Conservation (phyloP, 768 basidiomycete genomes). For the Mycena pura region DNA sequence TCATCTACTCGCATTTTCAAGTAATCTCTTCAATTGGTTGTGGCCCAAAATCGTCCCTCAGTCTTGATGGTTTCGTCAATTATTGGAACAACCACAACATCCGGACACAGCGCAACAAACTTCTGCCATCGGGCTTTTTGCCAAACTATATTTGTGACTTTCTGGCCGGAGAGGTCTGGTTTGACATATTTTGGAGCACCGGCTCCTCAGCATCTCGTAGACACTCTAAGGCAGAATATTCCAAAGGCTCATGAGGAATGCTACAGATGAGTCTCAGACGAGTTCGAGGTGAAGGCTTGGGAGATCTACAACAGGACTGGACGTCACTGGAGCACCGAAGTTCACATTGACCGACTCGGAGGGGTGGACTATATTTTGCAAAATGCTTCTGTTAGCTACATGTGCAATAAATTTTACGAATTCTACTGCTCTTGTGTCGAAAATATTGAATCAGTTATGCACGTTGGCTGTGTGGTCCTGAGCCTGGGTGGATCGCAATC, state of each 20-base stretch:
- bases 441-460: too few species aligned
- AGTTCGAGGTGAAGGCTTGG: too few species aligned
- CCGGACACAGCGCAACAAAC: constrained; percentile 12
- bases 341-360: too few species aligned
- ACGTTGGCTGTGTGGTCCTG: too few species aligned
- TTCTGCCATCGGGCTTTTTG: constrained; percentile 16
- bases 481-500: too few species aligned
- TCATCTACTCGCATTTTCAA: neutral
- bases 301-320: too few species aligned
- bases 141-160: constrained; percentile 14
- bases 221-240: constrained; percentile 7
- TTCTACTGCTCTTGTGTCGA: too few species aligned
- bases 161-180: constrained; percentile 10
- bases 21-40: constrained; percentile 33
- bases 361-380: too few species aligned
- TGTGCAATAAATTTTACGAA: too few species aligned
- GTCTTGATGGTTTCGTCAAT: constrained; percentile 27
- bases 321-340: too few species aligned
- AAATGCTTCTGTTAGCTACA: too few species aligned
- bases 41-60: constrained; percentile 33
- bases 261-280: constrained; percentile 14
- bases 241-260: constrained; percentile 20
- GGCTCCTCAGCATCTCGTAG: neutral
- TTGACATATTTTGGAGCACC: neutral
- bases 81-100: constrained; percentile 33